Percentiles rank a stretch among this genome's conserved stretches.
phyloP scores from a whole-genome alignment of 2,329 filamentous ascomycete genomes.

The Beauveria medogensis region DNA sequence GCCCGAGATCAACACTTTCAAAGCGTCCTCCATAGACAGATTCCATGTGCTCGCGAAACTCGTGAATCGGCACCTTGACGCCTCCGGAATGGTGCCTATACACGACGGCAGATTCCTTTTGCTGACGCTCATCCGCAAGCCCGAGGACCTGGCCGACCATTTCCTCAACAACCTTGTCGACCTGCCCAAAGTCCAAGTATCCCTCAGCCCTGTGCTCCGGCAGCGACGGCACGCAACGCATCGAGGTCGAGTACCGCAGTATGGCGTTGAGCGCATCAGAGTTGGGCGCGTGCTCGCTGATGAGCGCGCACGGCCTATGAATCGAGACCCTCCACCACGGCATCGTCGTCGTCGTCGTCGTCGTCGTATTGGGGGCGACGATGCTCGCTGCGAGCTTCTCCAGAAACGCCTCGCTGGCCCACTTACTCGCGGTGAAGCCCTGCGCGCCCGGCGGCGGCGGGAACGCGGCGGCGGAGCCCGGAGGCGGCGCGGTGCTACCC shows the following conservation, averaged over 20 bases:
- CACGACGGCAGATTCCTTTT: background rate
- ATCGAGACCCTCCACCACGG: background rate
- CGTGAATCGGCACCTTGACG: slow-evolving; percentile 11
- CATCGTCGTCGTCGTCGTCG: too few relatives aligned
- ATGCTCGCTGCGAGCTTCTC: slow-evolving; percentile 12
- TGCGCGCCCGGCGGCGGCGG: slow-evolving; percentile 17
- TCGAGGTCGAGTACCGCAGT: slow-evolving; percentile 11
- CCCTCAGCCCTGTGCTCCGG: background rate
- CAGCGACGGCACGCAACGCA: slow-evolving; percentile 13
- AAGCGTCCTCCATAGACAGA: slow-evolving; percentile 10
- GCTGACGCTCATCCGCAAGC: background rate
- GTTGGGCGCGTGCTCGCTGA: background rate
- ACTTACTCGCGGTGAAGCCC: slow-evolving; percentile 27
- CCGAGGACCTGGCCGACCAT: background rate
- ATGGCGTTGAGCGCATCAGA: slow-evolving; percentile 13
- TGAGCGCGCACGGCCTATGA: background rate
- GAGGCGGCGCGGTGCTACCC: background rate
- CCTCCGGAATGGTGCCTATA: slow-evolving; percentile 13
- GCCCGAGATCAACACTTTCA: slow-evolving; percentile 7
- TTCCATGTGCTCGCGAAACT: slow-evolving; percentile 14
- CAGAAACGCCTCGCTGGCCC: slow-evolving; percentile 26
- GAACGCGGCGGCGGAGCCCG: slow-evolving; percentile 1
- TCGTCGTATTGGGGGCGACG: too few relatives aligned
- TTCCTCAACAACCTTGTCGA: background rate
- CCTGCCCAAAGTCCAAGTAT: background rate